These are phyloP conservation scores for Urostyla sp. DNA, from an alignment of 73 alveolate species.

Conservation along the genomic window DNA sequence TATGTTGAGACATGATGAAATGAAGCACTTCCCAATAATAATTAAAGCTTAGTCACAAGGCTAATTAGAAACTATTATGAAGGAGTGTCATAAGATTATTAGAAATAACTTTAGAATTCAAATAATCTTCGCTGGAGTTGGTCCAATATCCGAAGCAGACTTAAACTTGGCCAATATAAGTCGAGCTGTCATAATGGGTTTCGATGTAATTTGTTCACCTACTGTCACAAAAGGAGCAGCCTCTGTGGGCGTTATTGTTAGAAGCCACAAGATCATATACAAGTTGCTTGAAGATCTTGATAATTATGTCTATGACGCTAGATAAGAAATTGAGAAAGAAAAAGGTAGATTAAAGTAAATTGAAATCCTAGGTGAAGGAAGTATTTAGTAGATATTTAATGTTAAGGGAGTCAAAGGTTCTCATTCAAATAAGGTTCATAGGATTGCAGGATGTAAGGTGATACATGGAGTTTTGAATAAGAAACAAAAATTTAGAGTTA, in stretches of 20 bases:
- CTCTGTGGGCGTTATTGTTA: conserved; percentile 55
- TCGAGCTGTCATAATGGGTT: conserved; percentile 76
- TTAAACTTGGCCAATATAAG: conserved; percentile 66
- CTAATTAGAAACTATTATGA: conserved; percentile 77
- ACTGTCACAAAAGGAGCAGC: conserved; percentile 59
- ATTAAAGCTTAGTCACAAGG: conserved; percentile 84
- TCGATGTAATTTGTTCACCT: conserved; percentile 70
- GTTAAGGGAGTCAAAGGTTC: conserved; percentile 45
- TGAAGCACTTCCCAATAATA: conserved; percentile 65
- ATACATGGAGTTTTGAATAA: conserved; percentile 68
- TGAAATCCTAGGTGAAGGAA: conserved; percentile 72
- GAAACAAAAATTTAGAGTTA: conserved; percentile 61
- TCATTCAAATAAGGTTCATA: conserved; percentile 18
- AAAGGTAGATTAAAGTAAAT: conserved; percentile 31
- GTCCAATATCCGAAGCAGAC: conserved; percentile 80
- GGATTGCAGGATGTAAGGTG: conserved; percentile 78
- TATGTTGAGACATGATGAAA: conserved; percentile 64
- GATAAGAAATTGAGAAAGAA: conserved; percentile 12
- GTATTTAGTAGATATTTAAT: conserved; percentile 65
- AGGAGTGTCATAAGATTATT: conserved; percentile 62
- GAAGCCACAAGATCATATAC: conserved; percentile 78
- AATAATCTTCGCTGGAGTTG: conserved; percentile 75
- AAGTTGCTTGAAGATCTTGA: conserved; percentile 78
- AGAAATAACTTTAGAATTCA: conserved; percentile 47
- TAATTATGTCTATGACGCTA: conserved; percentile 53